These are phyloP conservation scores for Claviceps arundinis DNA, from an alignment of 2,329 filamentous ascomycete genomes.

Conservation along the genomic window DNA sequence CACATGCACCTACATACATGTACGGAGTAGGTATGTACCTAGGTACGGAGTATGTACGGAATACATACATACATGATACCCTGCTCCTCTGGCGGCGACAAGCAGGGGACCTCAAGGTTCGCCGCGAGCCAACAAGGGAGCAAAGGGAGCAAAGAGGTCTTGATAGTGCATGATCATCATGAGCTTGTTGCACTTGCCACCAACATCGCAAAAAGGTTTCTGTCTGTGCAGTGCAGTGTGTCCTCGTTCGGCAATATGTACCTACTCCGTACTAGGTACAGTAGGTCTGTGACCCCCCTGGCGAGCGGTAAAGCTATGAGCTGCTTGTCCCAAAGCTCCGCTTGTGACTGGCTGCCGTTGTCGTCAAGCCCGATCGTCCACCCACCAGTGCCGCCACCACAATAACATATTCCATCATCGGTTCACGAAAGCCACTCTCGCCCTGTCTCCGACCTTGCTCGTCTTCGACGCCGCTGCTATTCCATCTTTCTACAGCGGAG, in stretches of 20 bases:
- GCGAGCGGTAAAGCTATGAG: not conserved
- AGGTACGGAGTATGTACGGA: too few species aligned
- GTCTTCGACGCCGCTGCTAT: not conserved
- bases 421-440: not conserved
- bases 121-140: not conserved
- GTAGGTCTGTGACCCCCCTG: too few species aligned
- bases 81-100: not conserved
- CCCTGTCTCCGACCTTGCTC: not conserved
- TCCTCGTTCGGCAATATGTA: too few species aligned
- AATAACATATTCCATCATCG: not conserved
- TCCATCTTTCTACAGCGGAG: not conserved
- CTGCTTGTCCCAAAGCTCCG: not conserved
- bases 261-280: too few species aligned
- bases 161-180: not conserved
- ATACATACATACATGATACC: not conserved
- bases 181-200: not conserved
- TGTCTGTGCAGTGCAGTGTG: too few species aligned
- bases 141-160: not conserved
- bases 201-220: not conserved
- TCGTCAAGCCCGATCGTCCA: not conserved
- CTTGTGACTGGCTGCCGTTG: not conserved
- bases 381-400: not conserved
- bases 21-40: too few species aligned
- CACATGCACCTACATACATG: too few species aligned
- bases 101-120: not conserved